phyloP scores from a whole-genome alignment of 2,329 filamentous ascomycete genomes.

The Annulohypoxylon truncatum region DNA sequence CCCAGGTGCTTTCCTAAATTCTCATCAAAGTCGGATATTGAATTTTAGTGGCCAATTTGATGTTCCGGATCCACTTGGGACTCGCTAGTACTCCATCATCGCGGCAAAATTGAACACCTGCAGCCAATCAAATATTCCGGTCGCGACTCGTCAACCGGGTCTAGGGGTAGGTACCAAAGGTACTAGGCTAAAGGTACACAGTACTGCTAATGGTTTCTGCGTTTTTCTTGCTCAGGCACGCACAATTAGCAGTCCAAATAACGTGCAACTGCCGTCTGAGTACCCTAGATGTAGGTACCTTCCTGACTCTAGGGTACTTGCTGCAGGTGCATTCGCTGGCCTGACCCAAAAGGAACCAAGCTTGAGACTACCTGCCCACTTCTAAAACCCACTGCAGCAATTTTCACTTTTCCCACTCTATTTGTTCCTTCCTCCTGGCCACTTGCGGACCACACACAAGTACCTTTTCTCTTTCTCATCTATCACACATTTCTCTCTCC shows the following conservation, averaged over 20 bases:
- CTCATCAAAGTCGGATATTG: conserved; percentile 10
- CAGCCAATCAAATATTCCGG: conserved; percentile 26
- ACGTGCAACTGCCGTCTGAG: not conserved
- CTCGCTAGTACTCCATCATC: conserved; percentile 24
- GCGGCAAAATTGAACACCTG: conserved; percentile 35
- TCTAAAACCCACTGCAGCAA: conserved; percentile 30
- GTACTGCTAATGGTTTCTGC: conserved; percentile 2
- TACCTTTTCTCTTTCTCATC: conserved; percentile 37
- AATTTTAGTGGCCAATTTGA: conserved; percentile 36
- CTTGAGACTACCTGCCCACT: conserved; percentile 16
- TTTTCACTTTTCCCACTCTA: conserved; percentile 24
- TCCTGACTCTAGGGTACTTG: not conserved
- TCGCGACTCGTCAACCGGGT: conserved; percentile 13
- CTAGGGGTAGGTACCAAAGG: conserved; percentile 2
- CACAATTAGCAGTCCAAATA: conserved; percentile 2
- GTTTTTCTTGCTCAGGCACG: not conserved
- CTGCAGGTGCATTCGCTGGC: conserved; percentile 16
- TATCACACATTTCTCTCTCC: conserved; percentile 12
- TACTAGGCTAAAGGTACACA: conserved; percentile 18
- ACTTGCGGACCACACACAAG: conserved; percentile 10
- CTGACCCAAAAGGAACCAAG: conserved; percentile 6
- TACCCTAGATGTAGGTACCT: not conserved
- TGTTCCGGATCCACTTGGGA: conserved; percentile 17
- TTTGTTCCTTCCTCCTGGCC: conserved; percentile 24
- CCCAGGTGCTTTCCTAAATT: conserved; percentile 20